A percentile compares a stretch with the other conserved stretches of the same genome.
Evolutionary conservation across 116 monocot species (phyloP).

Genomic region (Posidonia oceanica): DNA sequence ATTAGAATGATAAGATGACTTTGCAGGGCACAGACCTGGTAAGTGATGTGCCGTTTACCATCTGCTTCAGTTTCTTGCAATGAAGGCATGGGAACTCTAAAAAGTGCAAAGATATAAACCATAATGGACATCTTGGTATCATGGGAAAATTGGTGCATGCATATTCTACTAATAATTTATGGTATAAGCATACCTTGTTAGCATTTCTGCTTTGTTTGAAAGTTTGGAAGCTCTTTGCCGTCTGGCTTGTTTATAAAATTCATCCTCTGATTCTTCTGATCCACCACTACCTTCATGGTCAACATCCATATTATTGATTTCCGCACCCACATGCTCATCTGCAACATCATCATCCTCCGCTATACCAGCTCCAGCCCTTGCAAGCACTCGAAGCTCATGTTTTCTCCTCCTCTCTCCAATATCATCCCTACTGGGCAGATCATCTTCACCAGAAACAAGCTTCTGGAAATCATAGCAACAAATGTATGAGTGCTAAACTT

Average conservation of each 20-base stretch:
- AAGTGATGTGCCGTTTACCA: constrained; percentile 63
- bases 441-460: constrained; percentile 80
- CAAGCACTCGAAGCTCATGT: constrained; percentile 64
- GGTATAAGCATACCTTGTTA: constrained; percentile 28
- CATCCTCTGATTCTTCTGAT: constrained; percentile 53
- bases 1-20: neutral
- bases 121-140: no score
- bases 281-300: constrained; percentile 14
- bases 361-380: constrained; percentile 33
- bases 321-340: constrained; percentile 14
- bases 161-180: neutral
- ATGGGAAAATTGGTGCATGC: no score
- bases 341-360: constrained; percentile 22
- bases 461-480: constrained; percentile 12
- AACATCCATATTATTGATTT: constrained; percentile 6
- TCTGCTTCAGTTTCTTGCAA: constrained; percentile 36
- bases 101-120: constrained; percentile 19
- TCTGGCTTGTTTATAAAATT: constrained; percentile 69
- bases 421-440: constrained; percentile 77
- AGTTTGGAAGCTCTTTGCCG: constrained; percentile 40
- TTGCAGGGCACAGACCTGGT: constrained; percentile 40
- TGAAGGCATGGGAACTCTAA: constrained; percentile 7
- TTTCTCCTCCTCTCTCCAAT: constrained; percentile 90
- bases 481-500: no score
- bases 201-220: constrained; percentile 33